phyloP scores from a whole-genome alignment of 2,329 filamentous ascomycete species.

The Botrytis pseudocinerea region DNA sequence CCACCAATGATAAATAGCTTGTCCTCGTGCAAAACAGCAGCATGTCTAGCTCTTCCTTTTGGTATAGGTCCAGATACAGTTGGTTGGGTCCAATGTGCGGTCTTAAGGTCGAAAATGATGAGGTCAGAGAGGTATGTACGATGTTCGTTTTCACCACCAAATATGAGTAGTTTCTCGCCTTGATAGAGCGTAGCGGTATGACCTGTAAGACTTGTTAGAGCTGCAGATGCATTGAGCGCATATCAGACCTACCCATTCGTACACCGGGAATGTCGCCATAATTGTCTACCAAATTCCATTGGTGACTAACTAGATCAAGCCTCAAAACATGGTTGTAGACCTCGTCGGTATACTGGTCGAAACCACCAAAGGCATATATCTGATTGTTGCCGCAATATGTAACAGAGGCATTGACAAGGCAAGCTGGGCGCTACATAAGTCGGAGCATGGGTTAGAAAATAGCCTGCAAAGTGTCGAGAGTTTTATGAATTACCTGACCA shows the following conservation, averaged over 20 bases:
- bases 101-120: constrained; percentile 92
- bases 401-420: constrained; percentile 95
- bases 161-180: constrained; percentile 92
- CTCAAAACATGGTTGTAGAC: constrained; percentile 96
- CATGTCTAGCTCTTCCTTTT: constrained; percentile 87
- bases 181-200: constrained; percentile 94
- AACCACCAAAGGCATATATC: constrained; percentile 97
- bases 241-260: constrained; percentile 73
- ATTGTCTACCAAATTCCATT: constrained; percentile 96
- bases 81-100: constrained; percentile 93
- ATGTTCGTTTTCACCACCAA: constrained; percentile 97
- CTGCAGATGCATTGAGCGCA: not conserved
- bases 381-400: constrained; percentile 98
- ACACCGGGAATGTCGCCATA: constrained; percentile 98
- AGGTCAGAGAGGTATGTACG: constrained; percentile 93
- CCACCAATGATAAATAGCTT: constrained; percentile 95
- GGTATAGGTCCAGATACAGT: constrained; percentile 81
- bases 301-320: constrained; percentile 81
- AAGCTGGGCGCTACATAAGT: constrained; percentile 67
- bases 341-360: constrained; percentile 98
- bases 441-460: constrained; percentile 6
- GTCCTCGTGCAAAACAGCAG: constrained; percentile 88
- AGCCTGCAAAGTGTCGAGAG: not conserved
- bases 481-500: constrained; percentile 52
- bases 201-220: constrained; percentile 51